These are phyloP conservation scores for Nemania sp. DNA, from an alignment of 2,329 filamentous ascomycete species.

Conservation along the genomic window DNA sequence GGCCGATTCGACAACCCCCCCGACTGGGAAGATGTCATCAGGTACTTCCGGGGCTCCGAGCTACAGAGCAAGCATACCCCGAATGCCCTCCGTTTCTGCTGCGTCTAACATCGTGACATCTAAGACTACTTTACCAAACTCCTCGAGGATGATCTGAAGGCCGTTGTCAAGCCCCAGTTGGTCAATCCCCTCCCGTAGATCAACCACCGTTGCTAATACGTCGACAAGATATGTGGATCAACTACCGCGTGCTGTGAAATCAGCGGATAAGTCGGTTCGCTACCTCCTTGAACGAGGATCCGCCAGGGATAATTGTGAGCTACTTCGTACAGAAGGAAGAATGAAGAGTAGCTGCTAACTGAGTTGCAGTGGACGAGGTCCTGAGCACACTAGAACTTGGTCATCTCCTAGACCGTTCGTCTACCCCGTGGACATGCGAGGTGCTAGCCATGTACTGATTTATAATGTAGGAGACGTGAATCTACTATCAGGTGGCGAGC, in stretches of 20 bases:
- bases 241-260: conserved; percentile 89
- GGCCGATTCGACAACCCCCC: conserved; percentile 94
- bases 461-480: conserved; percentile 65
- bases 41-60: conserved; percentile 97
- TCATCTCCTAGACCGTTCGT: conserved; percentile 81
- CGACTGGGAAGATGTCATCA: conserved; percentile 98
- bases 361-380: conserved; percentile 66
- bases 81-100: conserved; percentile 5
- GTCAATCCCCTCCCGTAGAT: background rate
- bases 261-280: conserved; percentile 77
- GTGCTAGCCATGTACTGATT: background rate
- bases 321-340: background rate
- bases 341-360: conserved; percentile 1
- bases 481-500: conserved; percentile 91
- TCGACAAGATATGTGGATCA: conserved; percentile 86
- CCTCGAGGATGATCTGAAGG: conserved; percentile 94
- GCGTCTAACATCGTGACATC: conserved; percentile 23
- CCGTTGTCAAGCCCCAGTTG: conserved; percentile 91
- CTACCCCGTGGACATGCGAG: background rate
- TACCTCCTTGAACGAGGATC: conserved; percentile 76
- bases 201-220: conserved; percentile 2
- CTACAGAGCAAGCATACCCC: conserved; percentile 67
- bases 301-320: conserved; percentile 68
- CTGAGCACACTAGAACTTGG: conserved; percentile 82
- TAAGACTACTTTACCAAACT: conserved; percentile 98